Conservation (phyloP, 495 filamentous ascomycete genomes). For the Penicillium macrosclerotiorum region DNA sequence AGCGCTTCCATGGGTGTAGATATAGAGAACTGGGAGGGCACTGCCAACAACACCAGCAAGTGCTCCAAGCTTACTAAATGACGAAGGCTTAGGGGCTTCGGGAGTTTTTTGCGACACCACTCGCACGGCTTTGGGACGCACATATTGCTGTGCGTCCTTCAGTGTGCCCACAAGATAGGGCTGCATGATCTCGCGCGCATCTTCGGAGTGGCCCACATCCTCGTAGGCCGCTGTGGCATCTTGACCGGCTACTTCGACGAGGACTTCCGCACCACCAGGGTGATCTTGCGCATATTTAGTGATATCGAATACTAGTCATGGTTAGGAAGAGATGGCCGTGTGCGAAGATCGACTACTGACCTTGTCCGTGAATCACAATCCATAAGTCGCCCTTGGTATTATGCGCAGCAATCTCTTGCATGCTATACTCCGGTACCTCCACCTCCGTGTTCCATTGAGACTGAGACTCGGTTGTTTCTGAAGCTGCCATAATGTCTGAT, state of each 20-base stretch:
- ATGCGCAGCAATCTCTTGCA: slow-evolving; percentile 45
- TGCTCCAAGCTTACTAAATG: slow-evolving; percentile 1
- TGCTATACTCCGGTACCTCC: slow-evolving; percentile 29
- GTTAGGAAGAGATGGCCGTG: not conserved
- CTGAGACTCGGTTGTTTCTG: slow-evolving; percentile 18
- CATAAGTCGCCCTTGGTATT: slow-evolving; percentile 46
- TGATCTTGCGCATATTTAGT: slow-evolving; percentile 52
- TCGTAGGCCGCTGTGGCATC: slow-evolving; percentile 54
- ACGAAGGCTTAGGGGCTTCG: slow-evolving; percentile 9
- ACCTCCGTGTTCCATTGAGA: slow-evolving; percentile 14
- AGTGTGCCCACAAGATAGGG: slow-evolving; percentile 30
- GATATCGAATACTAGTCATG: slow-evolving; percentile 41
- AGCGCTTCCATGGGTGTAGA: slow-evolving; percentile 4
- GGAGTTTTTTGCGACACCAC: slow-evolving; percentile 21
- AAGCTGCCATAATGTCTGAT: slow-evolving; percentile 7
- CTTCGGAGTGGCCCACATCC: slow-evolving; percentile 52
- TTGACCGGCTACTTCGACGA: slow-evolving; percentile 48
- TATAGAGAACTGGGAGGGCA: slow-evolving; percentile 15
- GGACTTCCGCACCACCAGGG: slow-evolving; percentile 50
- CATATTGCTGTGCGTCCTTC: slow-evolving; percentile 28
- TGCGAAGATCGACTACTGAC: slow-evolving; percentile 17
- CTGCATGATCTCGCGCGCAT: slow-evolving; percentile 36
- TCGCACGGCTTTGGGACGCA: slow-evolving; percentile 25
- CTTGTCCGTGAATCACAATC: slow-evolving; percentile 53
- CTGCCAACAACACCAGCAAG: slow-evolving; percentile 15